Percentiles rank a stretch among this genome's conserved stretches.
These are phyloP conservation scores for Cinchona pubescens DNA, from an alignment of 257 asterid genomes.

Conservation along the genomic window DNA sequence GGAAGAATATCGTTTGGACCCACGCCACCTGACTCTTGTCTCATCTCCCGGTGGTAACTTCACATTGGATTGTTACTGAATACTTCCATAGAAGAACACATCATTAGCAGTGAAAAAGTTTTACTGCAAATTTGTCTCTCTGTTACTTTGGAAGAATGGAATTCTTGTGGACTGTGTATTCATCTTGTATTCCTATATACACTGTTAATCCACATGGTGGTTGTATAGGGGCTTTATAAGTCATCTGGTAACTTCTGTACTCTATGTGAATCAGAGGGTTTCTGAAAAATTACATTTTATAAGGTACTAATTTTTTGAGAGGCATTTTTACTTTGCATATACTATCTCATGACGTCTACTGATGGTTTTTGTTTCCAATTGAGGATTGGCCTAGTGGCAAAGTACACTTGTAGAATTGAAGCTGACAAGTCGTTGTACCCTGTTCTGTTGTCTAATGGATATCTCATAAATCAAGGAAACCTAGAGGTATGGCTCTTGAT, in stretches of 20 bases:
- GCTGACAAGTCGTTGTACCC: conserved; percentile 91
- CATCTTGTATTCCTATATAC: background rate
- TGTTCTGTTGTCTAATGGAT: conserved; percentile 82
- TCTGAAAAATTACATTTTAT: conserved; percentile 84
- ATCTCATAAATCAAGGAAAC: conserved; percentile 82
- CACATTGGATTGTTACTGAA: conserved; percentile 74
- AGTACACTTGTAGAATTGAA: conserved; percentile 85
- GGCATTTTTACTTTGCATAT: background rate
- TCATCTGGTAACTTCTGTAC: conserved; percentile 94
- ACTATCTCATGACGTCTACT: conserved; percentile 8
- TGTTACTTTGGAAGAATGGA: background rate
- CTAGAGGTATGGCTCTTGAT: conserved; percentile 51
- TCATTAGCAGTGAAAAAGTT: conserved; percentile 68
- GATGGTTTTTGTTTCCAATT: conserved; percentile 23
- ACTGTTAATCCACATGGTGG: conserved; percentile 19
- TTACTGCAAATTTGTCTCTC: background rate
- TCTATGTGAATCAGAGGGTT: conserved; percentile 98
- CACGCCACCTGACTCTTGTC: conserved; percentile 67
- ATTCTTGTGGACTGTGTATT: background rate
- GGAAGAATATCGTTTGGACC: conserved; percentile 51
- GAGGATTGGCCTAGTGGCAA: conserved; percentile 98
- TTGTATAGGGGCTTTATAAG: conserved; percentile 84
- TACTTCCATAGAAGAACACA: conserved; percentile 84
- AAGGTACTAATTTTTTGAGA: conserved; percentile 46
- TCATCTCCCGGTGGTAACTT: conserved; percentile 81